A percentile compares a stretch with the other conserved stretches of the same genome.
phyloP scores from a whole-genome alignment of 495 filamentous ascomycete species.

The Astrothelium macrocarpum region DNA sequence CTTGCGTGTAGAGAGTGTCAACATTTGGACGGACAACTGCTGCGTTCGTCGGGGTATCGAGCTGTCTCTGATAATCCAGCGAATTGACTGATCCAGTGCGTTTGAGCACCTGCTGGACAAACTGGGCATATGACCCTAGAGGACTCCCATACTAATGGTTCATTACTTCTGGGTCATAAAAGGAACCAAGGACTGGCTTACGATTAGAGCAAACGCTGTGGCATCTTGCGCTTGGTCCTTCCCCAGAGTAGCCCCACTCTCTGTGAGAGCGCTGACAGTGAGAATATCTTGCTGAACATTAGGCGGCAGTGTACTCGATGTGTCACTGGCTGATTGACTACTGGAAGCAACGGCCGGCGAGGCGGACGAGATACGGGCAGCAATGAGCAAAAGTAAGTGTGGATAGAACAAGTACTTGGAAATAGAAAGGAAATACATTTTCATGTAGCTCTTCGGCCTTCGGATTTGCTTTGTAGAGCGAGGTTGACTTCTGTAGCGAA shows the following conservation, averaged over 20 bases:
- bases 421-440: neutral
- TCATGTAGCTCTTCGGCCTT: neutral
- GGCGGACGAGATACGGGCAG: neutral
- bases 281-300: neutral
- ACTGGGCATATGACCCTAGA: neutral
- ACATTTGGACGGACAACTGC: constrained; percentile 14
- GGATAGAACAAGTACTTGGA: neutral
- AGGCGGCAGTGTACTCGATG: neutral
- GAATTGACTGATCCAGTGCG: constrained; percentile 7
- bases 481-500: neutral
- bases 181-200: neutral
- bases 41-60: neutral
- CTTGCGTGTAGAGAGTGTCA: constrained; percentile 15
- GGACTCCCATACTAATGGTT: neutral
- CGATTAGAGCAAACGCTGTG: constrained; percentile 1
- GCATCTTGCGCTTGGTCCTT: neutral
- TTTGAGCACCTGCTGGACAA: neutral
- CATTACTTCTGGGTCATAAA: neutral
- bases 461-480: neutral
- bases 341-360: neutral
- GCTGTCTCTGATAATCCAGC: neutral
- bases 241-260: neutral
- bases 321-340: neutral
- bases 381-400: neutral
- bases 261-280: neutral